Conservation (phyloP, 352 stramenopile species). For the Phytophthora vignae region DNA sequence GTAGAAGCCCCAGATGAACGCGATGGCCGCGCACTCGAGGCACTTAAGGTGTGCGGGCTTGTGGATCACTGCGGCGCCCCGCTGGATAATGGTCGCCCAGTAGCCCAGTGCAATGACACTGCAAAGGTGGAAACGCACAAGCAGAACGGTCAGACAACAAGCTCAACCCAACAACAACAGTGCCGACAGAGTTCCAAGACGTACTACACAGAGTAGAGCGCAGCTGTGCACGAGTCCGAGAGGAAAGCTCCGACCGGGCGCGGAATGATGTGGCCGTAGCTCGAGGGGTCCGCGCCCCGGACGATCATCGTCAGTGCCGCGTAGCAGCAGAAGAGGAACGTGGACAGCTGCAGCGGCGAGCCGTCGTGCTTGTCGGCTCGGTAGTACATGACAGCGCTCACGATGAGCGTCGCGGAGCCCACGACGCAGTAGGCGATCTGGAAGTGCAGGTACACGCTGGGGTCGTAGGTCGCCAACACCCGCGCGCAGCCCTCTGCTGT, state of each 20-base stretch:
- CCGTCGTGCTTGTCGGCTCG: conserved; percentile 43
- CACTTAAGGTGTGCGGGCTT: conserved; percentile 41
- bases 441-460: conserved; percentile 39
- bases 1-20: conserved; percentile 51
- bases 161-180: background rate
- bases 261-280: conserved; percentile 61
- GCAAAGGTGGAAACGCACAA: conserved; percentile 7
- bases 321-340: conserved; percentile 63
- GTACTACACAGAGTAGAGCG: conserved; percentile 68
- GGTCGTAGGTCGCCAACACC: conserved; percentile 50
- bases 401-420: conserved; percentile 39
- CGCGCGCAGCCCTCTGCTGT: conserved; percentile 45
- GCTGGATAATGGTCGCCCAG: conserved; percentile 69
- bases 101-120: conserved; percentile 65
- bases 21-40: conserved; percentile 40
- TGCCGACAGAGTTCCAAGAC: conserved; percentile 10
- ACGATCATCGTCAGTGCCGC: conserved; percentile 59
- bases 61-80: conserved; percentile 39
- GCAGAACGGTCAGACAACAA: background rate
- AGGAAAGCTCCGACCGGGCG: conserved; percentile 52
- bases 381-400: conserved; percentile 58
- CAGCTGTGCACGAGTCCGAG: conserved; percentile 65
- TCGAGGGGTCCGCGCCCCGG: conserved; percentile 58
- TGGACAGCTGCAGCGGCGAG: conserved; percentile 57
- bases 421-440: conserved; percentile 57